phyloP scores from a whole-genome alignment of 2,329 filamentous ascomycete species.

The Colletotrichum sp. region DNA sequence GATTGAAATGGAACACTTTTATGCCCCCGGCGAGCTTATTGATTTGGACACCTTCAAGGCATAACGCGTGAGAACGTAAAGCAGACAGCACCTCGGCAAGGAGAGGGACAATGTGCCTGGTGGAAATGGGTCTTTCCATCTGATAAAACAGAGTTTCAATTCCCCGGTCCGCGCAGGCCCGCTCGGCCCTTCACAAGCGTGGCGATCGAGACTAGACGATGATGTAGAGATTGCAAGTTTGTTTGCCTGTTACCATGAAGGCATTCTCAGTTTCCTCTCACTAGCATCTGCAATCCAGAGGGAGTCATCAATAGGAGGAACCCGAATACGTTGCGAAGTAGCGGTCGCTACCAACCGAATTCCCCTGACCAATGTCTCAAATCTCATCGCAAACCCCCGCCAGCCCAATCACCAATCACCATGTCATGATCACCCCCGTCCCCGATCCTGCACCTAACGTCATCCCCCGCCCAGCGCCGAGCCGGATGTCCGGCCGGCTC shows the following conservation, averaged over 20 bases:
- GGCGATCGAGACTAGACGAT: not conserved
- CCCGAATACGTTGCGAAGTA: not conserved
- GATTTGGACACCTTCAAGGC: not conserved
- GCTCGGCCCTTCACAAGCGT: not conserved
- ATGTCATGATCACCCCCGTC: not conserved
- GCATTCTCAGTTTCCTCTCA: too few relatives aligned
- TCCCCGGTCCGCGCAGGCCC: not conserved
- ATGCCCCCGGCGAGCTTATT: not conserved
- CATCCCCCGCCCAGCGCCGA: not conserved
- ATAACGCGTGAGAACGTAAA: not conserved
- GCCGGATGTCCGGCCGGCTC: not conserved
- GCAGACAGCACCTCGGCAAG: not conserved
- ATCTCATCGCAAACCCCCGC: not conserved
- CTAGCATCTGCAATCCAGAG: too few relatives aligned
- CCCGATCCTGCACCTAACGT: not conserved
- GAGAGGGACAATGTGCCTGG: not conserved
- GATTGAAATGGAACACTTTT: accelerated
- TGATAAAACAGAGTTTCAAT: not conserved
- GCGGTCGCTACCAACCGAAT: not conserved
- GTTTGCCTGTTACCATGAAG: too few relatives aligned
- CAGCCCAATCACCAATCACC: not conserved
- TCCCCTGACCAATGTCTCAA: not conserved
- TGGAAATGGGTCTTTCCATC: accelerated
- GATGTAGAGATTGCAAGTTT: not conserved
- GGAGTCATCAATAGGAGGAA: too few relatives aligned